Percentiles rank a stretch among this genome's conserved stretches.
These are phyloP conservation scores for Echinochloa phyllopogon DNA, from an alignment of 176 grass and related monocot genomes.

Conservation along the genomic window DNA sequence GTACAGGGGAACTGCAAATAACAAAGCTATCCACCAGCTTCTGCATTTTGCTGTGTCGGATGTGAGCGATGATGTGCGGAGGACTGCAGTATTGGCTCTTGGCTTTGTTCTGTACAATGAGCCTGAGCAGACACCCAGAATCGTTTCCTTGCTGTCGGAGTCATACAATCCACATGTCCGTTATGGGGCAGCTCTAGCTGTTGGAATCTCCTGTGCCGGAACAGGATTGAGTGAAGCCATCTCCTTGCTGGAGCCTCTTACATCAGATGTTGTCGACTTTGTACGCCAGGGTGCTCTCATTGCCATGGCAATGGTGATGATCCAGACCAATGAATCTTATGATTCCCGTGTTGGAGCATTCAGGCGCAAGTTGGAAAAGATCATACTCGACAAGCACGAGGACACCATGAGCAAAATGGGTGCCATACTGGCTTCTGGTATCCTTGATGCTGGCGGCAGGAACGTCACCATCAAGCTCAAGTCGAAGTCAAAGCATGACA, in stretches of 20 bases:
- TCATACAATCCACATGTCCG: constrained; percentile 93
- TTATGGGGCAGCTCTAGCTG: constrained; percentile 86
- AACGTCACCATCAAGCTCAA: constrained; percentile 82
- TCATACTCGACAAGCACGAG: constrained; percentile 84
- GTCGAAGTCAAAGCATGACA: constrained; percentile 78
- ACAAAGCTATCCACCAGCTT: constrained; percentile 92
- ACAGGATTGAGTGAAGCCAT: constrained; percentile 82
- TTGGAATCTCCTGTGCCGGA: constrained; percentile 84
- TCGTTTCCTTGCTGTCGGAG: constrained; percentile 81
- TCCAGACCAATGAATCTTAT: constrained; percentile 83
- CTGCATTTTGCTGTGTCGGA: constrained; percentile 83
- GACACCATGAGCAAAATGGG: constrained; percentile 97
- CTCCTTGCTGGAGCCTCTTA: constrained; percentile 86
- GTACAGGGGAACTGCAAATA: constrained; percentile 85
- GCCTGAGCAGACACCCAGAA: constrained; percentile 83
- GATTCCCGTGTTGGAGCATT: constrained; percentile 75
- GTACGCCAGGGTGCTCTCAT: constrained; percentile 84
- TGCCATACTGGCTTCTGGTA: constrained; percentile 85
- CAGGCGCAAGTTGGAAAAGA: constrained; percentile 80
- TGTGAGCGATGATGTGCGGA: constrained; percentile 80
- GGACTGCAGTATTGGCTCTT: constrained; percentile 86
- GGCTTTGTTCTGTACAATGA: constrained; percentile 86
- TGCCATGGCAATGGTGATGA: constrained; percentile 93
- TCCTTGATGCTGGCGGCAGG: constrained; percentile 80
- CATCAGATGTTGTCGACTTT: constrained; percentile 81